Conservation (phyloP, 768 basidiomycete species). For the Tulasnella sp. region DNA sequence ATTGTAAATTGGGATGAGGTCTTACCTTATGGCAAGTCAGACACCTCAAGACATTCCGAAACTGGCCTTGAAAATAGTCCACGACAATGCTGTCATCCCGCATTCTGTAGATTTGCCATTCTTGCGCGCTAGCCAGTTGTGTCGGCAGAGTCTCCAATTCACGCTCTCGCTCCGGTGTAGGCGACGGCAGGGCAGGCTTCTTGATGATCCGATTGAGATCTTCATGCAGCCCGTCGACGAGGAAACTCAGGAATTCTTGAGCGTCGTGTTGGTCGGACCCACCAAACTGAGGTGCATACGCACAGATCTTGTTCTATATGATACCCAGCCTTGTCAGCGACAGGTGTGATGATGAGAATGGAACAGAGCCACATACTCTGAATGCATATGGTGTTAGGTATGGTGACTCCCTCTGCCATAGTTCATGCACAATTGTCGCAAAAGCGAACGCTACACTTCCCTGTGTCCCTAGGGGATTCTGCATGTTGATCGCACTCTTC, state of each 20-base stretch:
- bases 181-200: slow-evolving; percentile 50
- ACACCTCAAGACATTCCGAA: slow-evolving; percentile 80
- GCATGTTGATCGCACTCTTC: slow-evolving; percentile 71
- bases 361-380: slow-evolving; percentile 43
- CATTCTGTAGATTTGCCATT: slow-evolving; percentile 84
- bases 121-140: slow-evolving; percentile 82
- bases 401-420: slow-evolving; percentile 81
- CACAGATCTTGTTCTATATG: slow-evolving; percentile 48
- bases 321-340: neutral
- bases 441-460: slow-evolving; percentile 75
- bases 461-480: slow-evolving; percentile 80
- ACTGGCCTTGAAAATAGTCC: slow-evolving; percentile 97
- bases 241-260: slow-evolving; percentile 90
- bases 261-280: slow-evolving; percentile 93
- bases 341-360: slow-evolving; percentile 13
- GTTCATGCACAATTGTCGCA: slow-evolving; percentile 67
- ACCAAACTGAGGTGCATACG: slow-evolving; percentile 58
- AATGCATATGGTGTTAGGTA: slow-evolving; percentile 76
- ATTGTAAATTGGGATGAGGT: neutral
- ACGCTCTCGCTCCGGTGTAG: slow-evolving; percentile 71
- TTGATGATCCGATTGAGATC: slow-evolving; percentile 73
- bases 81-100: slow-evolving; percentile 91
- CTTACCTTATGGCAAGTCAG: slow-evolving; percentile 78
- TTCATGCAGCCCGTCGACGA: slow-evolving; percentile 87
- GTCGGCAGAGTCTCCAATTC: slow-evolving; percentile 78